Conservation (phyloP, 2,329 filamentous ascomycete species). For the Lecanoromycetidae sp. region DNA sequence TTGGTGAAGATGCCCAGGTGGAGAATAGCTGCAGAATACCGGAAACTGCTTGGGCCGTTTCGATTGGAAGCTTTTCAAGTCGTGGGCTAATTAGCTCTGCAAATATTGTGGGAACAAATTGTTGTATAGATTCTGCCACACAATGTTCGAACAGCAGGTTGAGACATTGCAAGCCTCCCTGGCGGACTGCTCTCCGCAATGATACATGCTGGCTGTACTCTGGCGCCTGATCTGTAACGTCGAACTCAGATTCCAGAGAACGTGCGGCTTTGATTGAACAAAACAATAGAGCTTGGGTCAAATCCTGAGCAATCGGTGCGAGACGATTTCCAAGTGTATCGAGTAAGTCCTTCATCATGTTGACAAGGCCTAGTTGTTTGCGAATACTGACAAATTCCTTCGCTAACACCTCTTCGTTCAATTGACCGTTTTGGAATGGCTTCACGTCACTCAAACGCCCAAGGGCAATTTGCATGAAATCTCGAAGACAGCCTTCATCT, state of each 20-base stretch:
- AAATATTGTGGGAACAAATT: slow-evolving; percentile 59
- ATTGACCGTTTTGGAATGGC: slow-evolving; percentile 40
- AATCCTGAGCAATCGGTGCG: slow-evolving; percentile 50
- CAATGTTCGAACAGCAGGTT: slow-evolving; percentile 66
- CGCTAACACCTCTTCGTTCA: slow-evolving; percentile 43
- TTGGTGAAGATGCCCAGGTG: slow-evolving; percentile 61
- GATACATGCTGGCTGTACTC: slow-evolving; percentile 25
- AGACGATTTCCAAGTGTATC: slow-evolving; percentile 69
- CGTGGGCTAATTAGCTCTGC: slow-evolving; percentile 64
- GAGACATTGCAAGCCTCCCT: slow-evolving; percentile 65
- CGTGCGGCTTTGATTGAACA: slow-evolving; percentile 63
- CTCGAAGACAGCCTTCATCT: slow-evolving; percentile 58
- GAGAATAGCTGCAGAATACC: slow-evolving; percentile 68
- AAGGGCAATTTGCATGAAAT: slow-evolving; percentile 72
- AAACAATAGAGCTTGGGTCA: slow-evolving; percentile 69
- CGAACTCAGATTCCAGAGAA: slow-evolving; percentile 28
- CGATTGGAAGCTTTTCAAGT: slow-evolving; percentile 61
- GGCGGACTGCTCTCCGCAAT: slow-evolving; percentile 38
- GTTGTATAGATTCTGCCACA: slow-evolving; percentile 56
- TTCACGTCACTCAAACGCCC: slow-evolving; percentile 53
- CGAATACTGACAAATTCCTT: slow-evolving; percentile 43
- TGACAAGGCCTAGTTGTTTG: slow-evolving; percentile 81
- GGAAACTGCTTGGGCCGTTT: slow-evolving; percentile 83
- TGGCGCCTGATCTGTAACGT: slow-evolving; percentile 22
- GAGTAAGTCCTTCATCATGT: slow-evolving; percentile 80